These are phyloP conservation scores for Globisporangium okanoganense DNA, from an alignment of 352 stramenopile genomes.

Conservation along the genomic window DNA sequence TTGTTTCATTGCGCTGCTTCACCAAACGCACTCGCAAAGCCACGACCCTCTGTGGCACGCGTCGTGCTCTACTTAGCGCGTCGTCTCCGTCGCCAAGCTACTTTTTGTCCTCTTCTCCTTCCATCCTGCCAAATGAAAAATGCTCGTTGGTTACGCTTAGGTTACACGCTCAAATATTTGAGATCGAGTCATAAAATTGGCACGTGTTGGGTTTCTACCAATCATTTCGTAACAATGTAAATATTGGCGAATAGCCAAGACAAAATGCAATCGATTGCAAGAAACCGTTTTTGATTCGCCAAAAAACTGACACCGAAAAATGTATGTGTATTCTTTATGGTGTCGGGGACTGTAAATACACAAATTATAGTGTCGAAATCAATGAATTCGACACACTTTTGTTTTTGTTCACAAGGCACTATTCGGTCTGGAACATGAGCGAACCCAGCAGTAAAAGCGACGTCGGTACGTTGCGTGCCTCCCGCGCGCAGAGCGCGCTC, in stretches of 20 bases:
- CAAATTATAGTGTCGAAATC: no score
- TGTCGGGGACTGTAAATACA: not conserved
- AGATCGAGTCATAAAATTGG: not conserved
- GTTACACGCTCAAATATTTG: not conserved
- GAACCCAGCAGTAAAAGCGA: constrained; percentile 5
- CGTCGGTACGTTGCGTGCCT: constrained; percentile 8
- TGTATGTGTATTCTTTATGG: not conserved
- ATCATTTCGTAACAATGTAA: not conserved
- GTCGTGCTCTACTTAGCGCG: not conserved
- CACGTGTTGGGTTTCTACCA: not conserved
- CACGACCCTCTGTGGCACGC: not conserved
- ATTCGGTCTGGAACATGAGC: constrained; percentile 10
- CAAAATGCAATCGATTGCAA: not conserved
- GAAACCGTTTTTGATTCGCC: not conserved
- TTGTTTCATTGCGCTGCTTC: not conserved
- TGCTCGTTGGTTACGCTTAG: not conserved
- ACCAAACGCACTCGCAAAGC: not conserved
- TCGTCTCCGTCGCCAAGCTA: not conserved
- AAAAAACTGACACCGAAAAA: not conserved
- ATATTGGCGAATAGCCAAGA: not conserved
- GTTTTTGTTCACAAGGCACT: no score
- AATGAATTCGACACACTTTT: no score
- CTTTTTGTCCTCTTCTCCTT: not conserved
- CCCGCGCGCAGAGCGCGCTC: constrained; percentile 33
- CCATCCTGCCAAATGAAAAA: not conserved